These are phyloP conservation scores for Otatea glauca DNA, from an alignment of 176 grass and related monocot species.

Conservation along the genomic window DNA sequence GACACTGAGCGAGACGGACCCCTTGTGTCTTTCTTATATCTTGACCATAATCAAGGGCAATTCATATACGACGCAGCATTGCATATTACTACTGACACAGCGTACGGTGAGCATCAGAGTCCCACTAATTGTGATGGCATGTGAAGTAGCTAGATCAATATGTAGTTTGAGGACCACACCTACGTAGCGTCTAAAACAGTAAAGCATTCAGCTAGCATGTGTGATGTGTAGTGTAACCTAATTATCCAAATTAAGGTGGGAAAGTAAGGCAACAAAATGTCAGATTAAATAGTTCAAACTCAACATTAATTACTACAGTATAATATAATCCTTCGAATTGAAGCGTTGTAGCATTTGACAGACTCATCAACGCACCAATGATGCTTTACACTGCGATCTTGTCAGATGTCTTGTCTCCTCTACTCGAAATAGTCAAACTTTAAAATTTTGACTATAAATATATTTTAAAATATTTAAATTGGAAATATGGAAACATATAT, in stretches of 20 bases:
- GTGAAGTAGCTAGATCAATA: constrained; percentile 19
- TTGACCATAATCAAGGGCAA: background rate
- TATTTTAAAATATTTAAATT: too few relatives aligned
- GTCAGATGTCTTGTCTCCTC: background rate
- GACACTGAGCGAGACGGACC: background rate
- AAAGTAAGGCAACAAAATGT: background rate
- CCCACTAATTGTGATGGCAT: background rate
- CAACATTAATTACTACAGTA: background rate
- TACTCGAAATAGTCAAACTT: too few relatives aligned
- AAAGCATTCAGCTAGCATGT: background rate
- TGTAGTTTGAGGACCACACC: background rate
- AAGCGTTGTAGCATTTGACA: background rate
- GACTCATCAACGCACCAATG: background rate
- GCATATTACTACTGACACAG: background rate
- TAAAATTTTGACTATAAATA: too few relatives aligned
- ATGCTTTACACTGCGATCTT: constrained; percentile 7
- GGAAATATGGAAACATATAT: too few relatives aligned
- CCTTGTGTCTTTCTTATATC: background rate
- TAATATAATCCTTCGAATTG: background rate
- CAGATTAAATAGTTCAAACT: background rate
- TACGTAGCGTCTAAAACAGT: background rate
- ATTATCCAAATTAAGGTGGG: background rate
- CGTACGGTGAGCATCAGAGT: background rate
- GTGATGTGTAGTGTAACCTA: background rate
- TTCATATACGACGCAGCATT: background rate